Base-by-base conservation (phyloP, 2,329 filamentous ascomycete genomes). In the Fusarium transvaalense region DNA sequence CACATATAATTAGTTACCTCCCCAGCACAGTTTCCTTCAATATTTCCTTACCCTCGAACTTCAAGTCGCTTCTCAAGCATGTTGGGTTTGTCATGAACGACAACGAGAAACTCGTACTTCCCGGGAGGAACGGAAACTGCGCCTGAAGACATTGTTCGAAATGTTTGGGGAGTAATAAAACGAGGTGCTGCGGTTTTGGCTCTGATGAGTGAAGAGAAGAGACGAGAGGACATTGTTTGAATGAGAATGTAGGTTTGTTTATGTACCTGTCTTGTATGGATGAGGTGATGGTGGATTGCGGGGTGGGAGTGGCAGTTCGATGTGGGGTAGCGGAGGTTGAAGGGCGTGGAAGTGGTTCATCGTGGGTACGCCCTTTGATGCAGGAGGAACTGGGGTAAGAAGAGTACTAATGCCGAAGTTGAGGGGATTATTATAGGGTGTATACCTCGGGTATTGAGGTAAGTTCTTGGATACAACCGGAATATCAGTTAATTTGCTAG, bases 81-180 rank as follows among this genome's bases (percentile, higher is more conserved):
- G 39, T 85, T 88, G 3, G 88, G 85, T 77, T 88, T 86, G 78
- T 93, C 91, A 14, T 89, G 91, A 37, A 92, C 76, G 60, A 93
- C 83, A 71, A 90, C 89, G 37, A 93, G 85, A 82, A 89, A 93
- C 78, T 92, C 89, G 64, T 81, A 85, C 75, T 85, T 86, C 37
- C 70, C 72, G 14, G 54, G 45, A 25, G 68, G 43, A 32, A 71
- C 48, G 25, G 77, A 64, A 27, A 73, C 65, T 23, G 77, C 58
- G 19, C 64, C 60, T 13, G 64, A 63, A 35, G 55, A 45, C 77
- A 79, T 79, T 67, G 71, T 72, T 61, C 74, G 75, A 56, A 79
- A 77, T 66, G 71, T 72, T 61, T 73, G 71, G 54, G 65, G 54
- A 23, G 37, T 50, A 15, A 45, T 51, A 41, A 57, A 32, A 17